A percentile compares a stretch with the other conserved stretches of the same genome.
Evolutionary conservation across 805 yeast genomes (phyloP).

Genomic region (Clavispora vitiphila): DNA sequence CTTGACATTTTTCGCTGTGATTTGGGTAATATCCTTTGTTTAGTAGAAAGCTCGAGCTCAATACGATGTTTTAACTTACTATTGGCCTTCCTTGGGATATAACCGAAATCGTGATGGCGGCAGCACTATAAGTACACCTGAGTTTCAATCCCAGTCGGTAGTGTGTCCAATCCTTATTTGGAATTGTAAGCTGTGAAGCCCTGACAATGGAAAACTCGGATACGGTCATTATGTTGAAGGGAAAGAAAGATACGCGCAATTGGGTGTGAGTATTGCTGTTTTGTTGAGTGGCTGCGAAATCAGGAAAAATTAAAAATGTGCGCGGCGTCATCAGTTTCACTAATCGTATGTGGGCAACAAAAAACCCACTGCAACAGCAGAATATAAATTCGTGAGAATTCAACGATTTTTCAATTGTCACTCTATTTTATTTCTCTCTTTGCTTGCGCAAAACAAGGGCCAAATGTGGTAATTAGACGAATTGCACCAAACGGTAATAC

Average conservation of each 20-base stretch:
- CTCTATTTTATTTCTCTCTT: no score
- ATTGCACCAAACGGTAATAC: no score
- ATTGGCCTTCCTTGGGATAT: constrained; percentile 15
- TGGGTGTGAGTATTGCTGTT: no score
- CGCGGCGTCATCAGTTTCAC: not conserved
- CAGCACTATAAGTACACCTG: constrained; percentile 8
- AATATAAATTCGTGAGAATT: no score
- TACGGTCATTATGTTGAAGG: not conserved
- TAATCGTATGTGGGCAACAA: no score
- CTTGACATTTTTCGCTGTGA: constrained; percentile 10
- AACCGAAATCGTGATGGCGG: constrained; percentile 10
- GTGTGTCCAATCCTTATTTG: constrained; percentile 18
- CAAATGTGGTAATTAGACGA: no score
- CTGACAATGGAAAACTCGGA: constrained; percentile 14
- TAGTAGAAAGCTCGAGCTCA: not conserved
- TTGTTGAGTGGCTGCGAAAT: not conserved
- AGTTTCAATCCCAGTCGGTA: constrained; percentile 18
- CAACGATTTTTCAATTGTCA: no score
- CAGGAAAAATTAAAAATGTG: not conserved
- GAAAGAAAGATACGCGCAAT: no score
- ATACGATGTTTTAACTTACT: constrained; percentile 6
- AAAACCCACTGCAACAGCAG: not conserved
- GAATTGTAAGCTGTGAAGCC: constrained; percentile 16
- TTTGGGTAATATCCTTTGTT: constrained; percentile 12
- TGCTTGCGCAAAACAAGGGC: no score